A percentile compares a stretch with the other conserved stretches of the same genome.
phyloP scores from a whole-genome alignment of 805 yeast species.

The Maudiozyma serrabonitensis region DNA sequence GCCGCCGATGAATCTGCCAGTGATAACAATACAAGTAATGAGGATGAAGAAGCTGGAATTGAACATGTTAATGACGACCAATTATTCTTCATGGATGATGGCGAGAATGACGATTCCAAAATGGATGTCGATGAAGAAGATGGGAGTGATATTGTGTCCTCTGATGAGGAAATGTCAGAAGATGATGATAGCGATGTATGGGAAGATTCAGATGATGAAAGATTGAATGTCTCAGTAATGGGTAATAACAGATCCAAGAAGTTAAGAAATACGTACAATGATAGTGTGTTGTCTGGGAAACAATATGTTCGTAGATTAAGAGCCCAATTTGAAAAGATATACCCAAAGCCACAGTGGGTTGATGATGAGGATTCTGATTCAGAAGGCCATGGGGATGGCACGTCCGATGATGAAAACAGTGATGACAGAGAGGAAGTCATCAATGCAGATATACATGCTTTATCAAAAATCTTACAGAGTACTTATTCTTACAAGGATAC shows the following conservation, averaged over 20 bases:
- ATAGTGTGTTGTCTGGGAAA: slow-evolving; percentile 44
- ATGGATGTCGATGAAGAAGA: slow-evolving; percentile 9
- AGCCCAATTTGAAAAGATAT: slow-evolving; percentile 59
- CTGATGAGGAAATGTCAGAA: slow-evolving; percentile 37
- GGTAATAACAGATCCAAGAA: slow-evolving; percentile 56
- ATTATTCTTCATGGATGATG: slow-evolving; percentile 20
- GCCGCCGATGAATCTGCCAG: slow-evolving; percentile 6
- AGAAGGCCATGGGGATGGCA: slow-evolving; percentile 12
- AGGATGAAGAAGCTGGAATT: slow-evolving; percentile 24
- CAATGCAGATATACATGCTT: slow-evolving; percentile 34
- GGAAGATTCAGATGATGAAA: slow-evolving; percentile 89
- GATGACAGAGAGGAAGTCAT: slow-evolving; percentile 23
- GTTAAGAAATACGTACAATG: slow-evolving; percentile 52
- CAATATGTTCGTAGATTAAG: slow-evolving; percentile 57
- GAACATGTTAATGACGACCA: slow-evolving; percentile 21
- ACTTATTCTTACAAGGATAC: slow-evolving; percentile 33
- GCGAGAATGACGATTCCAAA: slow-evolving; percentile 8
- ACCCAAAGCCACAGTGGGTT: slow-evolving; percentile 86
- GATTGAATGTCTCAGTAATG: slow-evolving; percentile 47
- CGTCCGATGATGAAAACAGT: slow-evolving; percentile 17
- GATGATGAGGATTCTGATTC: slow-evolving; percentile 27
- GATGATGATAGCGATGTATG: slow-evolving; percentile 47
- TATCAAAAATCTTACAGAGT: slow-evolving; percentile 31
- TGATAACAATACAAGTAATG: slow-evolving; percentile 19
- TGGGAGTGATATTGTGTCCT: slow-evolving; percentile 28